Evolutionary conservation across 768 basidiomycete genomes (phyloP), one percentile per base, ranked within the genome.

Genomic region (Mycena indigotica): DNA sequence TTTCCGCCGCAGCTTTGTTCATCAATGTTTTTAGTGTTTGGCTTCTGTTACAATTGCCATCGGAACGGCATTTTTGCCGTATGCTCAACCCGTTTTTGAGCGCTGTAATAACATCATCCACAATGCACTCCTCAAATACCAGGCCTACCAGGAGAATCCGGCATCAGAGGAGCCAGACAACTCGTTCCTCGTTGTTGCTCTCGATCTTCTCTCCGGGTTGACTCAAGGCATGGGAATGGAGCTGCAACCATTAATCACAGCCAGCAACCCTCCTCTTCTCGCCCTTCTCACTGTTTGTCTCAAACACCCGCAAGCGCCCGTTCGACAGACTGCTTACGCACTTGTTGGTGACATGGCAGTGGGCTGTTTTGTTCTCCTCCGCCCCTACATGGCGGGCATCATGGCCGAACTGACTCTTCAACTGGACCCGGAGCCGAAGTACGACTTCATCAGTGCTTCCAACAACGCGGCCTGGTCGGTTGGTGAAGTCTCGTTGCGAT

Each of bases 391-490:
- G 77, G 83, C 92, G 1, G 84, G 85, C 26, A 89, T 99, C 70
- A 95, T 98, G 91, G 80, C 85, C 16, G 91, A 95, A 68, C 81
- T 99, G 53, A 90, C 91, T 60, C 75, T 82, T 38, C 95, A 98
- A 67, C 89, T 99, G 52, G 91, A 95, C 60, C 90, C 91, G 4
- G 92, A 96, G 67, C 97, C 96, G 1, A 91, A 93, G 66, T 81
- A 89, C 28, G 95, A 98, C 72, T 94, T 95, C 67, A 86, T 98
- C 61, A 95, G 93, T 64, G 97, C 96, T 4, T 95, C 93, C 71
- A 99, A 99, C 74, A 99, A 99, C 69, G 97, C 97, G 10, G 96
- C 96, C 1, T 99, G 97, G 97, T 95, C 94, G n/a, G 95, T 97
- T 26, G 97, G 97, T 40, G 97, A 99, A 73, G 93, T 99, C 28